A percentile compares a stretch with the other conserved stretches of the same genome.
Evolutionary conservation across 345 rosid genomes (phyloP).

Genomic region (Lumnitzera littorea): DNA sequence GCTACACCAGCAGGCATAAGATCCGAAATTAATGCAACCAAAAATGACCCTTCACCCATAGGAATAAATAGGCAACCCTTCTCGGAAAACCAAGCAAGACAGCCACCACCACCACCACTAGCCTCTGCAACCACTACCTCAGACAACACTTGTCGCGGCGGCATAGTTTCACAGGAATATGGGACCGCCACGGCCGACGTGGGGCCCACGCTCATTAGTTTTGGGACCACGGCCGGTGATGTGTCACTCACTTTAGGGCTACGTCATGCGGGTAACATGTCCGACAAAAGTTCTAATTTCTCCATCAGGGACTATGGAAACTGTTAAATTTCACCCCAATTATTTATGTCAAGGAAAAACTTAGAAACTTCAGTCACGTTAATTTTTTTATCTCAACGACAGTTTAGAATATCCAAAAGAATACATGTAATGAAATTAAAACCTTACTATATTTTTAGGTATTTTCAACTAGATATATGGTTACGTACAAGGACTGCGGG

Average conservation of each 20-base stretch:
- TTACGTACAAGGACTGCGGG: too few relatives aligned
- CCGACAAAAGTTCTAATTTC: constrained; percentile 56
- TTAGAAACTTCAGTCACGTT: background rate
- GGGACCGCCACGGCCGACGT: constrained; percentile 37
- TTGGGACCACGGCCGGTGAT: constrained; percentile 73
- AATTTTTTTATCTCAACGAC: too few relatives aligned
- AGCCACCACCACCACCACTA: constrained; percentile 13
- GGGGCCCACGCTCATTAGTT: constrained; percentile 48
- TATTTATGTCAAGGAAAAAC: background rate
- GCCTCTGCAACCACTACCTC: constrained; percentile 12
- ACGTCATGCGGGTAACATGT: constrained; percentile 75
- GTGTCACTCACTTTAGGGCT: constrained; percentile 95
- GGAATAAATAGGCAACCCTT: constrained; percentile 41
- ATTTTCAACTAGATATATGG: too few relatives aligned
- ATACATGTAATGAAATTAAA: too few relatives aligned
- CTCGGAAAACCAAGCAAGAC: constrained; percentile 32
- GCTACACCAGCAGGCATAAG: constrained; percentile 21
- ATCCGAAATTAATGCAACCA: constrained; percentile 55
- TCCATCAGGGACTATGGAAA: constrained; percentile 68
- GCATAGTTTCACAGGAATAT: constrained; percentile 24
- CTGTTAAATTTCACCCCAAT: constrained; percentile 25
- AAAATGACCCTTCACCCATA: constrained; percentile 62
- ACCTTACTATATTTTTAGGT: too few relatives aligned
- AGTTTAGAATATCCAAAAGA: too few relatives aligned
- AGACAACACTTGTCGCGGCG: constrained; percentile 34